Conservation (phyloP, 345 rosid species). For the Syzygium aromaticum region DNA sequence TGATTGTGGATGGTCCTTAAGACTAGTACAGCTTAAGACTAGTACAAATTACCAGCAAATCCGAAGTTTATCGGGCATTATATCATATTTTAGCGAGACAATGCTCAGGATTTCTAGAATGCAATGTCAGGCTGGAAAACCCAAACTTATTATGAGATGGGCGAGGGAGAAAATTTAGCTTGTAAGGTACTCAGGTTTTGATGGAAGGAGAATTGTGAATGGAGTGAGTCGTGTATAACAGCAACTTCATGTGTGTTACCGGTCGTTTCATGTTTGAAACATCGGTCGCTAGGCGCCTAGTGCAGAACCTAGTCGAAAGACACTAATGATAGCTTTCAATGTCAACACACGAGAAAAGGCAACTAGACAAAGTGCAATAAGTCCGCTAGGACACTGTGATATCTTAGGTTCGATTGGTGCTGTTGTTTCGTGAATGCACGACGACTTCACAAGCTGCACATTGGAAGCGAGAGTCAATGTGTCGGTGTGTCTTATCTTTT, state of each 20-base stretch:
- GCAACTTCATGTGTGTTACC: background rate
- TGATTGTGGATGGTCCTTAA: background rate
- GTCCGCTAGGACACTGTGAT: background rate
- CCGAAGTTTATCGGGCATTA: background rate
- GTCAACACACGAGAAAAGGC: background rate
- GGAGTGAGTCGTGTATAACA: background rate
- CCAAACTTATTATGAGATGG: background rate
- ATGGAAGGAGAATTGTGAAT: background rate
- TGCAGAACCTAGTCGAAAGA: background rate
- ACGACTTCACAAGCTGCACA: background rate
- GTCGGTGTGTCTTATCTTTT: background rate
- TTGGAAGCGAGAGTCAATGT: background rate
- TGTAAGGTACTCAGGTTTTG: background rate
- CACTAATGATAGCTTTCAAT: background rate
- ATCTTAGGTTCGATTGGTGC: background rate
- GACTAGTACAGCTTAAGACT: background rate
- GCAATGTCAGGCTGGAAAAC: background rate
- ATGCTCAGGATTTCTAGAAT: background rate
- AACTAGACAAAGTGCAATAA: background rate
- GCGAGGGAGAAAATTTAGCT: background rate
- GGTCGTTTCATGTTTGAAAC: background rate
- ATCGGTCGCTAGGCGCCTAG: background rate
- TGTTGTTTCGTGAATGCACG: background rate
- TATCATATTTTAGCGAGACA: background rate
- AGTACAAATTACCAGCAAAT: background rate